phyloP scores from a whole-genome alignment of 2,329 filamentous ascomycete genomes.

The Colletotrichum sp. region DNA sequence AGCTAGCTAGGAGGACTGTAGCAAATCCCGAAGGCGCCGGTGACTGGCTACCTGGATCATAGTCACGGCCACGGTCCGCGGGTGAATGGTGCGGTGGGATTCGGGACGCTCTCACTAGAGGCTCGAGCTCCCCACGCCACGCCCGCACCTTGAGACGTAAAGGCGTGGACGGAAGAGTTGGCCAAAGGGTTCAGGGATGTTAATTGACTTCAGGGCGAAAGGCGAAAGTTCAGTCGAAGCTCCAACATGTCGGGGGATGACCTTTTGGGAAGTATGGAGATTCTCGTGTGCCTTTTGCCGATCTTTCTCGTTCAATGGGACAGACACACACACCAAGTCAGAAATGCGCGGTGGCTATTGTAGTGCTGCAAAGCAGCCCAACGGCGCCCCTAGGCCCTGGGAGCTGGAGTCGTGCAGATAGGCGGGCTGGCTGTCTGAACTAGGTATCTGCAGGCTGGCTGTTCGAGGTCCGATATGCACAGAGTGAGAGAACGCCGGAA shows the following conservation, averaged over 20 bases:
- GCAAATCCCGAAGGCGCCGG: neutral
- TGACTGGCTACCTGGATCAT: neutral
- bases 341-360: neutral
- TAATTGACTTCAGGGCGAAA: neutral
- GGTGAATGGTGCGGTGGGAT: neutral
- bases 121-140: slow-evolving; percentile 3
- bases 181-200: slow-evolving; percentile 11
- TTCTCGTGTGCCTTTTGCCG: neutral
- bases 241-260: slow-evolving; percentile 11
- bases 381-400: neutral
- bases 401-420: neutral
- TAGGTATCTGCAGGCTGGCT: neutral
- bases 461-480: neutral
- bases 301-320: neutral
- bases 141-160: neutral
- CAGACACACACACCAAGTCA: neutral
- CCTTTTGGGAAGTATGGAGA: neutral
- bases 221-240: slow-evolving; percentile 19
- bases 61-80: neutral
- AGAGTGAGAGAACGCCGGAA: neutral
- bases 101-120: slow-evolving; percentile 10
- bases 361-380: neutral
- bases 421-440: neutral
- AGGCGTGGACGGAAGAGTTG: neutral
- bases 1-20: neutral